phyloP scores from a whole-genome alignment of 352 stramenopile genomes.

The Sclerospora graminicola region DNA sequence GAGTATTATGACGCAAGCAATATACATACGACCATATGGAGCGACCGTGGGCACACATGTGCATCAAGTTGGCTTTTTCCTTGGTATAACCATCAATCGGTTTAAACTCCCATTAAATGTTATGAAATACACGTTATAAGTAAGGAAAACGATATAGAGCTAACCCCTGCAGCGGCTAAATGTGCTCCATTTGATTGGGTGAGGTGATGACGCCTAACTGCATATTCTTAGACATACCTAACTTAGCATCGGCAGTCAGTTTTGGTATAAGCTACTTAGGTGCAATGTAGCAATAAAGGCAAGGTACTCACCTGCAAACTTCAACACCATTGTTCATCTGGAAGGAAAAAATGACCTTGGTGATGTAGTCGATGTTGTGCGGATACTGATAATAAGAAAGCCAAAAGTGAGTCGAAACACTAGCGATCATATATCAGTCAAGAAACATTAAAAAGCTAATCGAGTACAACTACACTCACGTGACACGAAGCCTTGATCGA shows the following conservation, averaged over 20 bases:
- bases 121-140: too few species aligned
- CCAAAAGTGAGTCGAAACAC: conserved; percentile 1
- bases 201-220: too few species aligned
- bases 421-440: not conserved
- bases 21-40: too few species aligned
- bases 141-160: too few species aligned
- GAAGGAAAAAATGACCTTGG: conserved; percentile 90
- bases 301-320: conserved; percentile 91
- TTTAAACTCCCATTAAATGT: too few species aligned
- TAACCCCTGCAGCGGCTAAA: too few species aligned
- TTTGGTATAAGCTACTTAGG: not conserved
- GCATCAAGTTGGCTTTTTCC: too few species aligned
- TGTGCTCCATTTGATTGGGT: too few species aligned
- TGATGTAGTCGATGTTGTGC: conserved; percentile 72
- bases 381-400: conserved; percentile 32
- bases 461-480: conserved; percentile 45
- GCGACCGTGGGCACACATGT: too few species aligned
- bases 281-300: not conserved
- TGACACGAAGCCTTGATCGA: conserved; percentile 43
- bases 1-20: too few species aligned
- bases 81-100: too few species aligned
- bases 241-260: conserved; percentile 5
- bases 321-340: conserved; percentile 94
- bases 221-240: conserved; percentile 83
- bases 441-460: conserved; percentile 23